These are phyloP conservation scores for Anisodus tanguticus DNA, from an alignment of 257 asterid genomes.

Conservation along the genomic window DNA sequence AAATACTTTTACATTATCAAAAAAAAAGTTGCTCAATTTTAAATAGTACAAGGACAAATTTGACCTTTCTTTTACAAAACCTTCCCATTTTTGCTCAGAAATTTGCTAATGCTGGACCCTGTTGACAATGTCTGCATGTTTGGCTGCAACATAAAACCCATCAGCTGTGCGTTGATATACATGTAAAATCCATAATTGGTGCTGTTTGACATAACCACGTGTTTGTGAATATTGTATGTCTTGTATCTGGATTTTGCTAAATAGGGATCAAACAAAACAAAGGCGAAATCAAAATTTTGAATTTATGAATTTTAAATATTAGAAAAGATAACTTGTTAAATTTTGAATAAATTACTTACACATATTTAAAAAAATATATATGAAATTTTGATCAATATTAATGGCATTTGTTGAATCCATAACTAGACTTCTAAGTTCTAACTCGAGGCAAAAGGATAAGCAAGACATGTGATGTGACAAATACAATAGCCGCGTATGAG, in stretches of 20 bases:
- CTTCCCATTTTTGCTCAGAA: neutral
- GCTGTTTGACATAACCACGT: conserved; percentile 20
- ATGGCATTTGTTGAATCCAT: neutral
- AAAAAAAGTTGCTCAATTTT: neutral
- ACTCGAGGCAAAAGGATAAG: neutral
- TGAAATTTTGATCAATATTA: neutral
- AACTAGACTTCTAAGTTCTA: neutral
- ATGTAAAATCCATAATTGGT: neutral
- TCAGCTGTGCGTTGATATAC: neutral
- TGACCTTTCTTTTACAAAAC: neutral
- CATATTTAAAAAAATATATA: neutral
- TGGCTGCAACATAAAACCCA: conserved; percentile 19
- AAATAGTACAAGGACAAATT: neutral
- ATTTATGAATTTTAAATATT: neutral
- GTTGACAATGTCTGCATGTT: conserved; percentile 13
- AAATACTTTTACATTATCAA: no score
- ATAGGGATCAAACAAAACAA: neutral
- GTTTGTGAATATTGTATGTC: neutral
- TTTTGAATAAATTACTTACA: neutral
- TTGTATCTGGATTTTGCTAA: conserved; percentile 6
- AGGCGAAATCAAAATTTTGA: neutral
- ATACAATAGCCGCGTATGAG: conserved; percentile 26
- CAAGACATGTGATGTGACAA: conserved; percentile 46
- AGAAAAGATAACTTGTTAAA: neutral
- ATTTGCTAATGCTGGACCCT: conserved; percentile 9